Percentiles rank a stretch among this genome's conserved stretches.
phyloP scores from a whole-genome alignment of 2,329 filamentous ascomycete species.

The Aureobasidium leucospermi region DNA sequence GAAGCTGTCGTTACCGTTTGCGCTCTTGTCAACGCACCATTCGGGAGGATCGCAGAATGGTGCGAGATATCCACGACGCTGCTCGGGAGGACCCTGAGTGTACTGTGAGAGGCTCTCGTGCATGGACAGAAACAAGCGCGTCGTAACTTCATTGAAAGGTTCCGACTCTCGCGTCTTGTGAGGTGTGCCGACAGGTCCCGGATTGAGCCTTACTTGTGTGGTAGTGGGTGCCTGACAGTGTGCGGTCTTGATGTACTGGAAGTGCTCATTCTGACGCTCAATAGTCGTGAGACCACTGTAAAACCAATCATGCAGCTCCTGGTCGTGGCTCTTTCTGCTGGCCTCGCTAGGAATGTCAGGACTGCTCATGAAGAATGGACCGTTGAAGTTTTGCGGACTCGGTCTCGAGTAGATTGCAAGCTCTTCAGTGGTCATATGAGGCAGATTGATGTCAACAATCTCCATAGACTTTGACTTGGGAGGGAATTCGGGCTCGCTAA shows the following conservation, averaged over 20 bases:
- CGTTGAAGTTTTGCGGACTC: constrained; percentile 29
- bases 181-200: constrained; percentile 13
- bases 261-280: constrained; percentile 27
- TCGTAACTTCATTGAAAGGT: constrained; percentile 17
- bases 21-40: constrained; percentile 32
- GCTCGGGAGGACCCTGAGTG: constrained; percentile 26
- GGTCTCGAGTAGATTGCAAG: constrained; percentile 17
- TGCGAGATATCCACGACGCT: constrained; percentile 35
- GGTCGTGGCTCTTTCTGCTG: constrained; percentile 23
- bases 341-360: constrained; percentile 18
- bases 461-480: neutral
- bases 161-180: neutral
- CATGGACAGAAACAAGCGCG: constrained; percentile 33
- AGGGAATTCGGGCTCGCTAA: constrained; percentile 12
- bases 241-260: constrained; percentile 19
- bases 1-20: constrained; percentile 34
- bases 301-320: constrained; percentile 36
- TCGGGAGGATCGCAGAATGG: constrained; percentile 24
- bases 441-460: neutral
- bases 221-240: neutral
- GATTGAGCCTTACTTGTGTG: neutral
- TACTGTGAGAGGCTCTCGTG: constrained; percentile 38
- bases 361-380: constrained; percentile 30
- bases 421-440: constrained; percentile 5
- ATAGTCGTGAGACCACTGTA: constrained; percentile 24